Evolutionary conservation across 2,329 filamentous ascomycete species (phyloP).

Genomic region (Fusarium nurragi): DNA sequence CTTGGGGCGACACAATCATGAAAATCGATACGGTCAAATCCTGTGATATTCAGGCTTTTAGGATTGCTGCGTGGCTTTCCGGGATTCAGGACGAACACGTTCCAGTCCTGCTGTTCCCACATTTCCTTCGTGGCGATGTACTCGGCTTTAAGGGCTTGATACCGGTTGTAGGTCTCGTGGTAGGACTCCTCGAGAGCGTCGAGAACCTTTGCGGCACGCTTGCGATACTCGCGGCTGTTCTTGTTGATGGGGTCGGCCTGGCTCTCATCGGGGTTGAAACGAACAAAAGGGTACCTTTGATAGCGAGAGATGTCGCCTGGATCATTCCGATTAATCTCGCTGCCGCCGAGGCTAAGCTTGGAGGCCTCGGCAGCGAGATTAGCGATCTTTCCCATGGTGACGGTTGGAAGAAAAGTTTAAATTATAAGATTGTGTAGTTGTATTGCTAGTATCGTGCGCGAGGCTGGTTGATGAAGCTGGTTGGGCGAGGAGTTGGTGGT

Average conservation of each 20-base stretch:
- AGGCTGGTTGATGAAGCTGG: neutral
- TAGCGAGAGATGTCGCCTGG: constrained; percentile 1
- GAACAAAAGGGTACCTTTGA: constrained; percentile 5
- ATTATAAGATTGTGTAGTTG: neutral
- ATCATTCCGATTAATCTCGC: neutral
- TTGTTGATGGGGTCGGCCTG: constrained; percentile 5
- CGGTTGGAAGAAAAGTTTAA: neutral
- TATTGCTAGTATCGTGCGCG: neutral
- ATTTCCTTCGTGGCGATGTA: neutral
- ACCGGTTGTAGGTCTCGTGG: neutral
- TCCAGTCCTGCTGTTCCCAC: constrained; percentile 12
- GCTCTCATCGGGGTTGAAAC: neutral
- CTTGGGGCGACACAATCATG: neutral
- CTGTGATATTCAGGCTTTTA: neutral
- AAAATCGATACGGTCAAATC: neutral
- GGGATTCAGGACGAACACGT: constrained; percentile 22
- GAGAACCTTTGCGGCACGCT: constrained; percentile 7
- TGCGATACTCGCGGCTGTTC: constrained; percentile 16
- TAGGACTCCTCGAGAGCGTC: constrained; percentile 7
- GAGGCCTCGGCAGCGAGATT: neutral
- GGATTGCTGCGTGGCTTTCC: neutral
- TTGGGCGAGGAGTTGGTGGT: neutral
- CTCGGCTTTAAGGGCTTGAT: neutral
- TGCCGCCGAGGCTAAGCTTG: neutral
- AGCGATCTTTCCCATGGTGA: constrained; percentile 10